phyloP scores from a whole-genome alignment of 73 alveolate genomes.

The Paramecium pentaurelia region DNA sequence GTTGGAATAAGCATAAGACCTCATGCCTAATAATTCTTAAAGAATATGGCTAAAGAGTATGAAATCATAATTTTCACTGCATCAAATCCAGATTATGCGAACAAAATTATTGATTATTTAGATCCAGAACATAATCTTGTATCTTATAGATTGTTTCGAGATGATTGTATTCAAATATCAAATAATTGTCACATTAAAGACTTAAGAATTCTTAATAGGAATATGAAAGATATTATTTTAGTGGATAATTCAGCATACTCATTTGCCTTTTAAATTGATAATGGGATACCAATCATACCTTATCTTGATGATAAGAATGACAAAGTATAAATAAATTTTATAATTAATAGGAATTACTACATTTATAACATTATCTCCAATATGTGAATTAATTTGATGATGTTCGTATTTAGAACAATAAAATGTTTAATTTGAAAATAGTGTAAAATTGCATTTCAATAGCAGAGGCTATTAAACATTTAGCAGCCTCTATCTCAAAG shows the following conservation, averaged over 20 bases:
- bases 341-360: background rate
- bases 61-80: constrained; percentile 76
- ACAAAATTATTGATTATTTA: constrained; percentile 62
- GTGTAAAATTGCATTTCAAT: background rate
- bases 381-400: background rate
- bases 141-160: constrained; percentile 67
- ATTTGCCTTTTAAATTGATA: constrained; percentile 78
- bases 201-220: constrained; percentile 63
- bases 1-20: constrained; percentile 62
- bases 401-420: background rate
- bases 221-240: constrained; percentile 70
- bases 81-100: constrained; percentile 65
- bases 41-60: constrained; percentile 57
- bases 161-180: constrained; percentile 66
- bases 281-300: constrained; percentile 91
- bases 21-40: background rate
- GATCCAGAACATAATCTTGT: constrained; percentile 68
- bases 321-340: background rate
- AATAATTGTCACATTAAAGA: constrained; percentile 70
- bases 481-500: background rate
- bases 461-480: background rate
- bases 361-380: background rate
- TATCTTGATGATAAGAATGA: constrained; percentile 83
- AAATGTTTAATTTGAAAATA: background rate
- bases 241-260: constrained; percentile 89